phyloP scores from a whole-genome alignment of 2,329 filamentous ascomycete genomes.

The Achaetomium macrosporum region DNA sequence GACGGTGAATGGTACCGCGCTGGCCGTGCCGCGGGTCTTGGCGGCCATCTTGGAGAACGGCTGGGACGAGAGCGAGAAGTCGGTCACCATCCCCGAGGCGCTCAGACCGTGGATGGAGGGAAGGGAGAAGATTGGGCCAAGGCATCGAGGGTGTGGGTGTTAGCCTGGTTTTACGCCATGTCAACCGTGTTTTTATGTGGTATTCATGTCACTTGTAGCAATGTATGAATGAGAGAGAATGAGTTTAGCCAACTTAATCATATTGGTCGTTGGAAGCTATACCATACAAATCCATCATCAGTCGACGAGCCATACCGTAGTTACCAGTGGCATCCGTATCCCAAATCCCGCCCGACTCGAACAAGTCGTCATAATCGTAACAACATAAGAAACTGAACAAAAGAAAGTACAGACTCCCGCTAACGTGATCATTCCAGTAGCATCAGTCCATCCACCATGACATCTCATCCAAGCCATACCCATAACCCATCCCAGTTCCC shows the following conservation, averaged over 20 bases:
- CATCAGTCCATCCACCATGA: neutral
- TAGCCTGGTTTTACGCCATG: neutral
- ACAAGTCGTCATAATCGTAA: conserved; percentile 6
- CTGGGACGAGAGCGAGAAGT: conserved; percentile 65
- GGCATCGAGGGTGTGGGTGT: conserved; percentile 2
- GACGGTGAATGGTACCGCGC: conserved; percentile 89
- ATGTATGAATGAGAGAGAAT: neutral
- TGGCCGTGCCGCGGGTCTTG: conserved; percentile 84
- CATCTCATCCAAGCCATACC: conserved; percentile 7
- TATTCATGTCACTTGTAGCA: neutral
- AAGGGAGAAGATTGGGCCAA: conserved; percentile 54
- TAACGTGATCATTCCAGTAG: neutral
- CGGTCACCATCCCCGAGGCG: conserved; percentile 71
- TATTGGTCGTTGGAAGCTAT: conserved; percentile 2
- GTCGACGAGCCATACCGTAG: neutral
- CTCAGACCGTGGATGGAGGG: conserved; percentile 81
- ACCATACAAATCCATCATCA: conserved; percentile 2
- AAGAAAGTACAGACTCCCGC: conserved; percentile 1
- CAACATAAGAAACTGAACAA: conserved; percentile 14
- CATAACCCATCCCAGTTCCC: neutral
- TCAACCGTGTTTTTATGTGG: too few relatives aligned
- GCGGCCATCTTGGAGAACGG: conserved; percentile 87
- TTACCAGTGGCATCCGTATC: neutral
- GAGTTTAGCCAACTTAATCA: neutral
- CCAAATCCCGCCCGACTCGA: conserved; percentile 6